Evolutionary conservation across 306 rosid genomes (phyloP).

Genomic region (Lathyrus tuberosus): DNA sequence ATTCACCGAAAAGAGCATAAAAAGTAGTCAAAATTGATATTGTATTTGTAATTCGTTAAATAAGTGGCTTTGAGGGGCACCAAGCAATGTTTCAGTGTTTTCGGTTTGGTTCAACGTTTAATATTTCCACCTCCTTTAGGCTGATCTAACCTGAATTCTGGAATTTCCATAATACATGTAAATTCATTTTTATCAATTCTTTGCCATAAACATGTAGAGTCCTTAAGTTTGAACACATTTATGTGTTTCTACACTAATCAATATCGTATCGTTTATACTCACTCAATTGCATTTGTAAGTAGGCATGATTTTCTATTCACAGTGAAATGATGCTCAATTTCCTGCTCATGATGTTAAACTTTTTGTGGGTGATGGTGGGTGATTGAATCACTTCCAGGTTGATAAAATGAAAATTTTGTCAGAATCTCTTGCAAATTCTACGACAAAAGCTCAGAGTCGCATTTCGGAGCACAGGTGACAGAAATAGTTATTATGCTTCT

Average conservation of each 20-base stretch:
- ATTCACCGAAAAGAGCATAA: slow-evolving; percentile 18
- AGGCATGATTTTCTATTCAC: slow-evolving; percentile 18
- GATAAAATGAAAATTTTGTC: slow-evolving; percentile 79
- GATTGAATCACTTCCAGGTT: slow-evolving; percentile 57
- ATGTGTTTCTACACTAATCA: slow-evolving; percentile 6
- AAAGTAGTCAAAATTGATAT: slow-evolving; percentile 19
- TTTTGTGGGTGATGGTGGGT: slow-evolving; percentile 31
- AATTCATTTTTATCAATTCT: not conserved
- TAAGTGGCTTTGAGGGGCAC: slow-evolving; percentile 10
- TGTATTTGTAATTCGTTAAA: slow-evolving; percentile 17
- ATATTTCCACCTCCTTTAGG: not conserved
- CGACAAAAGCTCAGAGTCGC: slow-evolving; percentile 77
- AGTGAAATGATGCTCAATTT: slow-evolving; percentile 11
- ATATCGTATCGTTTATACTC: slow-evolving; percentile 11
- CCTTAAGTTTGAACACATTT: slow-evolving; percentile 10
- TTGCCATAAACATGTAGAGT: slow-evolving; percentile 1
- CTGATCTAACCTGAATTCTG: slow-evolving; percentile 18
- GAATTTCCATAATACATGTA: not conserved
- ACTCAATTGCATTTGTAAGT: slow-evolving; percentile 19
- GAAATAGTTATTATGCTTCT: slow-evolving; percentile 19
- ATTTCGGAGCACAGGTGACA: slow-evolving; percentile 80
- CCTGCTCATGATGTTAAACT: slow-evolving; percentile 8
- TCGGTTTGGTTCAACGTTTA: not conserved
- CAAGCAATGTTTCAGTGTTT: slow-evolving; percentile 2
- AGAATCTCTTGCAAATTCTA: slow-evolving; percentile 88